Evolutionary conservation across 2,329 filamentous ascomycete species (phyloP), one percentile per base, ranked within the genome.

Genomic region (Orbilia quercus): DNA sequence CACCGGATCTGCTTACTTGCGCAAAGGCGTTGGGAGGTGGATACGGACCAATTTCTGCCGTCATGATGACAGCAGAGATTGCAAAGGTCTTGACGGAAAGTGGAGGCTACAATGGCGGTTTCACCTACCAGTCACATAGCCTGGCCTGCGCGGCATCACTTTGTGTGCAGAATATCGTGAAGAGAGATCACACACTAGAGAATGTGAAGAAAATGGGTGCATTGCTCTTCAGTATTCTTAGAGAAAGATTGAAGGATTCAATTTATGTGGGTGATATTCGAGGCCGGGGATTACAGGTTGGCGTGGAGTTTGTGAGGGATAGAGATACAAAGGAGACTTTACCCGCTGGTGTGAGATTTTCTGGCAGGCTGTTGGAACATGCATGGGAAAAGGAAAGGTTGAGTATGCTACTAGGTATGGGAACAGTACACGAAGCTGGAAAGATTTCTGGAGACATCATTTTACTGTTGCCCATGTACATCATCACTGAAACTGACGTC

Each of bases 11-110:
- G 2, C 84, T 89, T 78, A 87, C 87, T 0, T 81, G 90, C 7
- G 89, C 87, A 0, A 91, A 91, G 78, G 87, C 86, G 0, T 82
- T 91, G 0, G 87, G 85, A 0, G 88, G 84, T 16, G 89, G 89
- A 0, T 90, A 87, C 73, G 83, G 83, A 42, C 84, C 88, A 0
- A 82, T 90, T 7, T 86, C 88, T 0, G 88, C 83, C 0, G 81
- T 90, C 20, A 81, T 91, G 1, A 82, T 87, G 1, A 83, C 83
- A 18, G 77, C 81, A 0, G 82, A 80, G n/a, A 82, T 90, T 2
- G 81, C 85, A 20, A 60, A 85, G 18, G 80, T 81, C 0, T 79
- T 88, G 11, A 44, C 81, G 70, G 40, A 80, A 79, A 80, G 60
- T 28, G 63, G 53, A 2, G 75, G 75, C 5, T 65, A 71, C 36